Base-by-base conservation (phyloP, 129 eudicot species). In the Flaveria linearis region DNA sequence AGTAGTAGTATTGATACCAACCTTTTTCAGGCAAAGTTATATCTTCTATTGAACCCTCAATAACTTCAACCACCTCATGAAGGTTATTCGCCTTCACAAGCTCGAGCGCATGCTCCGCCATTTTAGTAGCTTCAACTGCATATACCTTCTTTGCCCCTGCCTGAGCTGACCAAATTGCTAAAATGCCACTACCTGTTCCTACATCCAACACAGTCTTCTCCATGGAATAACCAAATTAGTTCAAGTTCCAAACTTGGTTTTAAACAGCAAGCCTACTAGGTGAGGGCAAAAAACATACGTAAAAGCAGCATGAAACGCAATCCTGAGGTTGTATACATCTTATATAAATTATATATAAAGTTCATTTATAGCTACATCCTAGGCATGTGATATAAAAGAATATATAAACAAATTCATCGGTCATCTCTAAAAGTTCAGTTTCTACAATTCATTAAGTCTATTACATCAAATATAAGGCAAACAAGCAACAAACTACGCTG, bases 101-200 rank as follows among this genome's bases (percentile, higher is more conserved):
- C 69, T 83, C 82, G 1, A 88, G 88, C 4, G 99, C 96, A 84
- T 94, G 96, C 18, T 84, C 96, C 2, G 92, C 85, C 99, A 94
- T 94, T 85, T 91, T 94, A 65, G 97, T 91, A 63, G 99, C 99
- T 86, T 94, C 99, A 13, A 94, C 99, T 25, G 97, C 97, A 72
- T 91, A 94, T 1, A 94, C 99, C 78, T 94, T 94, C 76, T 87
- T 85, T 33, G 99, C 99, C 72, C 99, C 99, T 28, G 99, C 96
- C 66, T 94, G 99, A 15, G 97, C 99, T 8, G 96, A 84, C 97
- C 99, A 94, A 73, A 94, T 91, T 77, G 99, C 96, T 51, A 94
- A 82, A 77, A 94, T 94, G 68, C 99, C 99, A 67, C 97, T 89
- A 62, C 99, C 99, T 17, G 99, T 89, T 39, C 99, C 97, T 61